A percentile compares a stretch with the other conserved stretches of the same genome.
Evolutionary conservation across 257 asterid genomes (phyloP).

Genomic region (Solanum chaucha): DNA sequence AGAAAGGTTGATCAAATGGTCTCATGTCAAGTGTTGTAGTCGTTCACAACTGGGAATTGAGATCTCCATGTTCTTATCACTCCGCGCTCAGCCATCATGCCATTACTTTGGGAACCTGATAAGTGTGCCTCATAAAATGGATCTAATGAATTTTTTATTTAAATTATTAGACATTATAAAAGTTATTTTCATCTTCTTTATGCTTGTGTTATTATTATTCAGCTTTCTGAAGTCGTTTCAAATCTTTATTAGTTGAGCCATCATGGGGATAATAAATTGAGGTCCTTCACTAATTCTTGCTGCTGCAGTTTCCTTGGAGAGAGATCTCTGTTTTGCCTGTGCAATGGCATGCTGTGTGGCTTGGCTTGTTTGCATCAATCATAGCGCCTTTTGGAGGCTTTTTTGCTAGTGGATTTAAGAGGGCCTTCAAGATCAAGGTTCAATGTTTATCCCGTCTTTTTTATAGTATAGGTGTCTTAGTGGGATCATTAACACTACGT

Average conservation of each 20-base stretch:
- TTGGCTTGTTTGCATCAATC: conserved; percentile 86
- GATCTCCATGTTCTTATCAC: not conserved
- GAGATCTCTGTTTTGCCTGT: conserved; percentile 58
- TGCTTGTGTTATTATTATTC: not conserved
- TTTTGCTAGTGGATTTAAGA: conserved; percentile 95
- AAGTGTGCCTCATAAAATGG: not conserved
- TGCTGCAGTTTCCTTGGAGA: conserved; percentile 56
- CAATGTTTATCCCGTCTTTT: not conserved
- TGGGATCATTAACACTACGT: not conserved
- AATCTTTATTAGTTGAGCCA: not conserved
- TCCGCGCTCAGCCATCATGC: not conserved
- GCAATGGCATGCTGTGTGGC: conserved; percentile 73
- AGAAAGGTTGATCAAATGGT: not conserved
- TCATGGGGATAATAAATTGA: not conserved
- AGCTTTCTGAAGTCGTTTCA: not conserved
- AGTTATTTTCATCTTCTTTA: not conserved
- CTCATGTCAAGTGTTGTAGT: not conserved
- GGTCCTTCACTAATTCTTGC: not conserved
- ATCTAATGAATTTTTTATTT: not conserved
- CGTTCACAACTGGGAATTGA: not conserved
- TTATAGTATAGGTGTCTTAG: not conserved
- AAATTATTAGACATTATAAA: too few species aligned
- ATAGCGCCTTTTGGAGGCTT: conserved; percentile 99
- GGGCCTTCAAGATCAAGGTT: conserved; percentile 98
- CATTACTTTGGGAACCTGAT: not conserved